These are phyloP conservation scores for Pseudisothecium myosuroides DNA, from an alignment of 225 moss, liverwort and hornwort species.

Conservation along the genomic window DNA sequence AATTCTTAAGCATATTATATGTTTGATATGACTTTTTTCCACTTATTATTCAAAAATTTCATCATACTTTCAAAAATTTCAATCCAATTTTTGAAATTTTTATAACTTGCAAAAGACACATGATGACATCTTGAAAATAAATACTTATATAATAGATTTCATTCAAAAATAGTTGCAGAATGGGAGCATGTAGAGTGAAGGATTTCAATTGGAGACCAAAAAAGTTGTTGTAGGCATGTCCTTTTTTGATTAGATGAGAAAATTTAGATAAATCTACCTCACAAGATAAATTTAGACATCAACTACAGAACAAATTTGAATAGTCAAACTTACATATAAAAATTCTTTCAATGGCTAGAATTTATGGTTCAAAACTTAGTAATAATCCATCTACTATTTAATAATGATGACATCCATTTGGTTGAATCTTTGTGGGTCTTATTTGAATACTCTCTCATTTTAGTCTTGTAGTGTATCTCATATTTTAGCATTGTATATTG, in stretches of 20 bases:
- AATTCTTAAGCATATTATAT: background rate
- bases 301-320: background rate
- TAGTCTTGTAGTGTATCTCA: background rate
- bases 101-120: fast-evolving
- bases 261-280: fast-evolving
- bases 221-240: fast-evolving
- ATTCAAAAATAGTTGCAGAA: background rate
- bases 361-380: no score
- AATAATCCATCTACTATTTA: fast-evolving
- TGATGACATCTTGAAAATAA: background rate
- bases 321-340: background rate
- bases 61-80: no score
- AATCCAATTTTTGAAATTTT: no score
- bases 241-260: fast-evolving
- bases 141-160: fast-evolving
- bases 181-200: background rate
- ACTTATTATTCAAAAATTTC: no score
- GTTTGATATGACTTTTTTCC: background rate
- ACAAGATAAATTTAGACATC: no score
- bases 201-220: fast-evolving
- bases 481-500: background rate
- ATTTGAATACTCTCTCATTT: fast-evolving
- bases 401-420: background rate
- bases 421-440: fast-evolving
- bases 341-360: fast-evolving